These are phyloP conservation scores for Oryza glumipatula DNA, from an alignment of 176 grass and related monocot species.

Conservation along the genomic window DNA sequence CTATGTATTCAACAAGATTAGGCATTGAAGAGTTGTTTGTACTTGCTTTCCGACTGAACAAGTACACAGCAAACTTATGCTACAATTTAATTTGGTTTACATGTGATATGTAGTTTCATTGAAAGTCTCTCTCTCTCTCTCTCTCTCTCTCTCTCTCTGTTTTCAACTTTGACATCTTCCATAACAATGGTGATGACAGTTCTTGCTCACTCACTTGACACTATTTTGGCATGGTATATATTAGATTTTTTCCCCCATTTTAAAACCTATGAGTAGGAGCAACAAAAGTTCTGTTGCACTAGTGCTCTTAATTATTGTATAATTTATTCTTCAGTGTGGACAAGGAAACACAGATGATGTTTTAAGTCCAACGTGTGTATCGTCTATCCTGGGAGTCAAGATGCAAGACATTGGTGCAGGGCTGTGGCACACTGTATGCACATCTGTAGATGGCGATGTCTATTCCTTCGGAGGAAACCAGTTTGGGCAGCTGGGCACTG, in stretches of 20 bases:
- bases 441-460: slow-evolving; percentile 84
- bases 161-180: background rate
- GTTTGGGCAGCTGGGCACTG: slow-evolving; percentile 93
- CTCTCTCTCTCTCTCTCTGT: no score
- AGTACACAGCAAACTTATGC: background rate
- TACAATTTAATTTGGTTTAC: background rate
- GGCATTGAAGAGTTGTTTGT: background rate
- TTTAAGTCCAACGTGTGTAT: slow-evolving; percentile 87
- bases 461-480: slow-evolving; percentile 99
- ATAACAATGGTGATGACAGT: background rate
- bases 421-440: slow-evolving; percentile 95
- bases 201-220: slow-evolving; percentile 10
- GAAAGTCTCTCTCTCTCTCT: background rate
- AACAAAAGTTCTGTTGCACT: background rate
- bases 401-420: slow-evolving; percentile 85
- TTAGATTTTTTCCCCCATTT: background rate
- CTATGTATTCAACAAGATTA: slow-evolving; percentile 6
- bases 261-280: background rate
- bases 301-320: slow-evolving; percentile 30
- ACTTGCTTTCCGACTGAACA: background rate
- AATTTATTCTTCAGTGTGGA: slow-evolving; percentile 73
- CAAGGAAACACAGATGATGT: slow-evolving; percentile 92
- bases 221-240: background rate
- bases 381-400: slow-evolving; percentile 86
- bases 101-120: background rate